A percentile compares a stretch with the other conserved stretches of the same genome.
Conservation (phyloP, 768 basidiomycete genomes). For the Termitomyces sp. region DNA sequence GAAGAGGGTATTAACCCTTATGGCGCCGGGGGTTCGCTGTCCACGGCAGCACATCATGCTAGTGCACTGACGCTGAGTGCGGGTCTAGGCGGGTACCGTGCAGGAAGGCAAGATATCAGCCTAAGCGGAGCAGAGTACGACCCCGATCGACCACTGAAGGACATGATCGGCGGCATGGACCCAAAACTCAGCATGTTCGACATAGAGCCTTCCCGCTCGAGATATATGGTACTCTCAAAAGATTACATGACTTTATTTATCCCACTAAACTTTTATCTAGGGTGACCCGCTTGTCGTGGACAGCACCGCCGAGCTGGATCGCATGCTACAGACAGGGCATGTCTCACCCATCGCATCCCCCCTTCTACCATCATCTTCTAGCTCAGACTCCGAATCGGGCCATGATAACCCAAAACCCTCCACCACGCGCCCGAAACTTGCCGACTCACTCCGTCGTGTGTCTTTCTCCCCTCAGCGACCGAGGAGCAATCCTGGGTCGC, state of each 20-base stretch:
- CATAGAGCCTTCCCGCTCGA: constrained; percentile 47
- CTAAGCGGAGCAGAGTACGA: constrained; percentile 83
- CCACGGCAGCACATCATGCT: constrained; percentile 87
- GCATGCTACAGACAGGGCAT: constrained; percentile 54
- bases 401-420: constrained; percentile 14
- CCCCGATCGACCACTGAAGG: constrained; percentile 74
- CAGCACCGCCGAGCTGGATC: constrained; percentile 59
- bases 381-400: constrained; percentile 50
- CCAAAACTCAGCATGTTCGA: constrained; percentile 57
- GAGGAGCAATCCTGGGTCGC: constrained; percentile 38
- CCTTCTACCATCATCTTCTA: constrained; percentile 46
- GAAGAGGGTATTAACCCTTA: constrained; percentile 67
- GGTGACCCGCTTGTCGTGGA: constrained; percentile 58
- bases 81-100: constrained; percentile 64
- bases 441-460: constrained; percentile 67
- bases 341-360: constrained; percentile 37
- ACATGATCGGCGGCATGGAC: constrained; percentile 64
- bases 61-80: constrained; percentile 84
- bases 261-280: constrained; percentile 6
- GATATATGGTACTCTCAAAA: constrained; percentile 39
- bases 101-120: constrained; percentile 48
- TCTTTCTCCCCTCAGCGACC: constrained; percentile 78
- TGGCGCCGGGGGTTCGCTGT: constrained; percentile 65
- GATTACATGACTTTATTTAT: neutral
- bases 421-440: constrained; percentile 56